Evolutionary conservation across 176 grass and related monocot species (phyloP).

Genomic region (Aegilops umbellulata): DNA sequence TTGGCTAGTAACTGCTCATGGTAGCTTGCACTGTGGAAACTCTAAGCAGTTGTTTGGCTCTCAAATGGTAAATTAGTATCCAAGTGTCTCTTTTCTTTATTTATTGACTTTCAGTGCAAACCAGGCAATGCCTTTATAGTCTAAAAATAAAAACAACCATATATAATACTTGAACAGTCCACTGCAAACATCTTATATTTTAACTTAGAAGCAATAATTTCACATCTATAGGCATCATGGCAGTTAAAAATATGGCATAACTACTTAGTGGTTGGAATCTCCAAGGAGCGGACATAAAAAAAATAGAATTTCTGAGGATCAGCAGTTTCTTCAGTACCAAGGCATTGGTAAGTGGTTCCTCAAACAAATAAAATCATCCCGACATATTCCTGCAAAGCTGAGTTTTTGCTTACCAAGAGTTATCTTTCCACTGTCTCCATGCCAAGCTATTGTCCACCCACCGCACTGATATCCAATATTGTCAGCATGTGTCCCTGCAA

Average conservation of each 20-base stretch:
- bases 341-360: not conserved
- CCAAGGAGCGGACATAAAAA: not conserved
- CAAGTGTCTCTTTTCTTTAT: not conserved
- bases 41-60: not conserved
- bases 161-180: not conserved
- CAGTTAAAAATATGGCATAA: not conserved
- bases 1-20: not conserved
- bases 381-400: not conserved
- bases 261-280: not conserved
- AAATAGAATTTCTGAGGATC: not conserved
- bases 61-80: not conserved
- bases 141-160: not conserved
- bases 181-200: constrained; percentile 10
- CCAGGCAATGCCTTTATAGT: not conserved
- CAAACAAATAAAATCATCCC: constrained; percentile 4
- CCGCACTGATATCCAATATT: constrained; percentile 91
- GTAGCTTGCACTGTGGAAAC: not conserved
- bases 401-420: constrained; percentile 54
- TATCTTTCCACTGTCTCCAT: constrained; percentile 69
- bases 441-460: constrained; percentile 92
- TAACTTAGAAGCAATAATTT: not conserved
- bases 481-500: constrained; percentile 78
- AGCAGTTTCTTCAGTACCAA: constrained; percentile 10
- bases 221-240: not conserved
- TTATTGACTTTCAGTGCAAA: not conserved